Base-by-base conservation (phyloP, 345 rosid species). In the Ceriops decandra region DNA sequence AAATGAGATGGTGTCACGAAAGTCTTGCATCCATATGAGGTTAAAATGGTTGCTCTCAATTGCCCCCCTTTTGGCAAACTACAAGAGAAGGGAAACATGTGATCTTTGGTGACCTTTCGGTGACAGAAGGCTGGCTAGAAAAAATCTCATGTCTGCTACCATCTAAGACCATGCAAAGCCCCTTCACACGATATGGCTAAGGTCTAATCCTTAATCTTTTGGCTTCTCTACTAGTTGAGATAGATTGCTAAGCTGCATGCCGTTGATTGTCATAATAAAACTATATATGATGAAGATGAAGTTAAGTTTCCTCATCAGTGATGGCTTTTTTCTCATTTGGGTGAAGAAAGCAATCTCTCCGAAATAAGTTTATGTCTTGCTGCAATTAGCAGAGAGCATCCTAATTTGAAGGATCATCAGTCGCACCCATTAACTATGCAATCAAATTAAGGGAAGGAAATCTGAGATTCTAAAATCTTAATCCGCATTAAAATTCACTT, bases 91-190 rank as follows among this genome's bases (percentile, higher is more conserved):
- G 69, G 70, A 74, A 74, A 79, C 82, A 76, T 79, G 83, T 81
- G 83, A 83, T 32, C 57, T 35, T 73, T 33, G 49, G 77, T 74
- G 72, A 70, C 54, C 85, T 84, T 79, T 81, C 79, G 82, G 83
- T 75, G 83, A 22, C 38, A 24, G 66, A 76, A 30, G 62, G 63
- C 59, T 46, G 53, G 27, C 16, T 49, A 19, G 52, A 46, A 7
- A 52, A 20, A 24, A 59, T 57, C 30, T 35, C 20, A 51, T 57
- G 61, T 35, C 52, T 54, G 9, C 64, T 16, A 11, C 28, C 17
- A 24, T 24, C 59, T 15, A 56, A 42, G 19, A 17, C 31, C 65
- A 57, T 58, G 76, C 56, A 68, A 66, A 57, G 19, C 30, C 28
- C 64, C 69, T 60, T 74, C 79, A 75, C 76, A 69, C 31, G 77